Conservation (phyloP, 371 early-diverging fungal genomes). For the Thermomucor indicae-seudaticae region DNA sequence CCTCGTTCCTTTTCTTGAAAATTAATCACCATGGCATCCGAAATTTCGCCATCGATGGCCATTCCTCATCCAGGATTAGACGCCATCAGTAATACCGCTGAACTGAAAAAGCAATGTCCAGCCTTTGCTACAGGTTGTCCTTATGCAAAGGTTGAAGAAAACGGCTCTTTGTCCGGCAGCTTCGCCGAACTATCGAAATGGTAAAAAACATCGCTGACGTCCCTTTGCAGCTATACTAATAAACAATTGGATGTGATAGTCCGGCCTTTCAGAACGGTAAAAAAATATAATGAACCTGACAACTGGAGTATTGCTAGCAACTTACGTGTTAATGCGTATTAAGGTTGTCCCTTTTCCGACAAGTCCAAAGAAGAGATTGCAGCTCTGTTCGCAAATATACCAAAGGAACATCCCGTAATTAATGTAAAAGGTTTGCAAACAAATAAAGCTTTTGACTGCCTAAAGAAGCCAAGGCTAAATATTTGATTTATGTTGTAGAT, state of each 20-base stretch:
- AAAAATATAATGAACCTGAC: background rate
- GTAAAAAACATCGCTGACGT: conserved; percentile 6
- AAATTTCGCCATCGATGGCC: conserved; percentile 9
- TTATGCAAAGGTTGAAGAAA: conserved; percentile 33
- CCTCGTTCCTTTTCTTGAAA: background rate
- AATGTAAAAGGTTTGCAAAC: conserved; percentile 24
- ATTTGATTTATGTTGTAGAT: conserved; percentile 12
- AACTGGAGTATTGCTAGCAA: background rate
- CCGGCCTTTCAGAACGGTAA: conserved; percentile 47
- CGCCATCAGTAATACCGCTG: conserved; percentile 24
- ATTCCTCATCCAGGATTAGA: conserved; percentile 40
- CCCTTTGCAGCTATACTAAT: background rate
- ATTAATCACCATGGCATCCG: background rate
- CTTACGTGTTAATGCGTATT: background rate
- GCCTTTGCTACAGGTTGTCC: conserved; percentile 48
- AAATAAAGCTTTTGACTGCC: background rate
- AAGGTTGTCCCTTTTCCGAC: conserved; percentile 46
- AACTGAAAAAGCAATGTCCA: conserved; percentile 41
- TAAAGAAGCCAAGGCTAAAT: background rate
- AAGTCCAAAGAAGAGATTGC: conserved; percentile 33
- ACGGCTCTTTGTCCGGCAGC: conserved; percentile 23
- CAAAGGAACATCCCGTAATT: conserved; percentile 36
- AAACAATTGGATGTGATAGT: conserved; percentile 10
- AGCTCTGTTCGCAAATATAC: conserved; percentile 26
- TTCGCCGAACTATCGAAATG: conserved; percentile 39